Evolutionary conservation across 1,284 basidiomycete genomes (phyloP).

Genomic region (Rhodotorula glutinis): DNA sequence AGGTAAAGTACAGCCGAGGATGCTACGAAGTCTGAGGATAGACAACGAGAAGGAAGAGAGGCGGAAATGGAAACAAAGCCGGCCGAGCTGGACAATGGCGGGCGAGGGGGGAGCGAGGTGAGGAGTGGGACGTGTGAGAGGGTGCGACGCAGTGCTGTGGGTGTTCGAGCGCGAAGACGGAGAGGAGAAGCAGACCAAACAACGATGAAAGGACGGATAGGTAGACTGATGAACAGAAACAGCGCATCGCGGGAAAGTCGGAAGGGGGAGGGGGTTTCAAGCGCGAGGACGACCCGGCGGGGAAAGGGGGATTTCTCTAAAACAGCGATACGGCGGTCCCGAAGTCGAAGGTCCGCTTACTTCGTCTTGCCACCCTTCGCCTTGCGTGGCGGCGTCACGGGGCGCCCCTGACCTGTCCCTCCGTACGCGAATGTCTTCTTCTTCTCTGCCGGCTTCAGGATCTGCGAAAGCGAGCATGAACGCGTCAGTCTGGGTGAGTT

Average conservation of each 20-base stretch:
- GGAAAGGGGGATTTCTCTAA: background rate
- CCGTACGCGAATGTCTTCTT: slow-evolving; percentile 69
- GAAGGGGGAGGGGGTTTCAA: no score
- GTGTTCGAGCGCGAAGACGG: no score
- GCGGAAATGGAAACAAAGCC: background rate
- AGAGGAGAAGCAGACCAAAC: no score
- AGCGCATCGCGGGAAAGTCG: background rate
- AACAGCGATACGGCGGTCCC: background rate
- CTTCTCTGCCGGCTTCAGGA: slow-evolving; percentile 98
- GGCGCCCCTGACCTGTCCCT: slow-evolving; percentile 53
- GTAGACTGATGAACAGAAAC: background rate
- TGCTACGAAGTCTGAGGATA: background rate
- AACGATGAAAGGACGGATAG: background rate
- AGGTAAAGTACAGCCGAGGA: slow-evolving; percentile 6
- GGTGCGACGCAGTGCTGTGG: no score
- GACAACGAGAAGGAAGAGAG: background rate
- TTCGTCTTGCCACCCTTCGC: slow-evolving; percentile 50
- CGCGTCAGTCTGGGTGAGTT: background rate
- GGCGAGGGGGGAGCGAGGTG: no score
- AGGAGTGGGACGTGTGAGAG: no score
- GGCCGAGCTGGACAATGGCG: no score
- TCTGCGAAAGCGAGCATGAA: slow-evolving; percentile 55
- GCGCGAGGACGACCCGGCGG: background rate
- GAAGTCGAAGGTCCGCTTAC: background rate
- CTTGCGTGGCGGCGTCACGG: slow-evolving; percentile 56